A percentile compares a stretch with the other conserved stretches of the same genome.
Evolutionary conservation across 495 filamentous ascomycete species (phyloP).

Genomic region (Daldinia concentrica): DNA sequence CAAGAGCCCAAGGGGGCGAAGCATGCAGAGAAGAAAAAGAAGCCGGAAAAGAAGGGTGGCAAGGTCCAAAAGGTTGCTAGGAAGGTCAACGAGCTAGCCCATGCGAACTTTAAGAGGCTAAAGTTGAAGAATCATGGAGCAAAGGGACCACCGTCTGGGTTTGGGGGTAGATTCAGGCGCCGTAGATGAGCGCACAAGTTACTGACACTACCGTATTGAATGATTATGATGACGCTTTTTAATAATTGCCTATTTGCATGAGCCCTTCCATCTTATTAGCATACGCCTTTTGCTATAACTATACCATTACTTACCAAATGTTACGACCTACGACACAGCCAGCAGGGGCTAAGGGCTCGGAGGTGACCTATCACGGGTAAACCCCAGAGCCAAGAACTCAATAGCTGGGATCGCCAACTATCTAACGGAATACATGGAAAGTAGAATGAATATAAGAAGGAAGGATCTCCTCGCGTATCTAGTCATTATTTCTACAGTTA

Average conservation of each 20-base stretch:
- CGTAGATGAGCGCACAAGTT: constrained; percentile 21
- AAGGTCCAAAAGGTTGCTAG: constrained; percentile 66
- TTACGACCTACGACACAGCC: no score
- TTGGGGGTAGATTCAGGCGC: constrained; percentile 60
- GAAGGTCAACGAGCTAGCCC: constrained; percentile 77
- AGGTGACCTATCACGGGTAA: no score
- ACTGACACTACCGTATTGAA: background rate
- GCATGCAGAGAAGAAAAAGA: constrained; percentile 44
- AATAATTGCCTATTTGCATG: background rate
- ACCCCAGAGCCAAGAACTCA: no score
- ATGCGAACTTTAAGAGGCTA: constrained; percentile 83
- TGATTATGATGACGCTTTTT: background rate
- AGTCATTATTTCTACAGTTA: no score
- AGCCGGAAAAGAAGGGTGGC: constrained; percentile 52
- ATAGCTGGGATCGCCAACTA: no score
- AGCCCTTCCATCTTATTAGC: background rate
- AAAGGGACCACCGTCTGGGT: constrained; percentile 54
- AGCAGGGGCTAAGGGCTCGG: no score
- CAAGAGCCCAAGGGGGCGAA: constrained; percentile 52
- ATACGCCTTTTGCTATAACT: background rate
- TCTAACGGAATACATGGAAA: background rate
- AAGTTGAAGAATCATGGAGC: constrained; percentile 74
- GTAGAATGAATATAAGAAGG: no score
- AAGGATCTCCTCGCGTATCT: no score
- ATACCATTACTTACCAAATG: background rate